Percentiles rank a stretch among this genome's conserved stretches.
phyloP scores from a whole-genome alignment of 768 basidiomycete genomes.

The Boletellus ananas region DNA sequence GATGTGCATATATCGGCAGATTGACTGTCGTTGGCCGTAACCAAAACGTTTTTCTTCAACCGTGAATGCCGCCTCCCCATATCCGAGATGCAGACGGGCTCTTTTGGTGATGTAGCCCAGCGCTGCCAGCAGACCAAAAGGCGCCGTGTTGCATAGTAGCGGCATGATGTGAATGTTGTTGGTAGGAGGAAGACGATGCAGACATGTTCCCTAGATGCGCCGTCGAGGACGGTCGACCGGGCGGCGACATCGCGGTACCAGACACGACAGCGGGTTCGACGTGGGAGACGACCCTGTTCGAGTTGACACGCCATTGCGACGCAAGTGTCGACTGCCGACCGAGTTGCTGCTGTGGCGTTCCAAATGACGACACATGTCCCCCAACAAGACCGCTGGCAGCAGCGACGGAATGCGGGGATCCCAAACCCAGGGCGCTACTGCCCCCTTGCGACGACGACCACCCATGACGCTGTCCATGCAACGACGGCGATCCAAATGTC shows the following conservation, averaged over 20 bases:
- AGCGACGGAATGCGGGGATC: too few relatives aligned
- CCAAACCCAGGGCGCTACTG: neutral
- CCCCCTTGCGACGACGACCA: neutral
- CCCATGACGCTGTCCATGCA: neutral
- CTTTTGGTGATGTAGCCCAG: conserved; percentile 13
- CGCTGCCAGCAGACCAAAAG: conserved; percentile 4
- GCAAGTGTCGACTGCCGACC: too few relatives aligned
- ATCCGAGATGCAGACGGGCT: conserved; percentile 17
- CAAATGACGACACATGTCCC: conserved; percentile 16
- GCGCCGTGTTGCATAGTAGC: too few relatives aligned
- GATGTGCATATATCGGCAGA: neutral
- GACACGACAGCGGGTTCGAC: conserved; percentile 26
- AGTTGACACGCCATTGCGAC: conserved; percentile 9
- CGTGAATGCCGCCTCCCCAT: conserved; percentile 20
- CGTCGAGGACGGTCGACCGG: neutral
- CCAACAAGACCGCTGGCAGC: conserved; percentile 6
- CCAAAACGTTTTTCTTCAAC: conserved; percentile 9
- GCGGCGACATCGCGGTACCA: neutral
- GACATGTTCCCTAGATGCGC: neutral
- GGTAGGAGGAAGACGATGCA: conserved; percentile 7
- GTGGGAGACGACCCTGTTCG: conserved; percentile 5
- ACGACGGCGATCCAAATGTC: conserved; percentile 8
- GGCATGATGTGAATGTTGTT: conserved; percentile 7
- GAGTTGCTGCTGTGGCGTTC: conserved; percentile 9
- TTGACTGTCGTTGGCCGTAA: neutral